Percentiles rank a stretch among this genome's conserved stretches.
These are phyloP conservation scores for Ceratocystis ficicola DNA, from an alignment of 2,329 filamentous ascomycete species.

Conservation along the genomic window DNA sequence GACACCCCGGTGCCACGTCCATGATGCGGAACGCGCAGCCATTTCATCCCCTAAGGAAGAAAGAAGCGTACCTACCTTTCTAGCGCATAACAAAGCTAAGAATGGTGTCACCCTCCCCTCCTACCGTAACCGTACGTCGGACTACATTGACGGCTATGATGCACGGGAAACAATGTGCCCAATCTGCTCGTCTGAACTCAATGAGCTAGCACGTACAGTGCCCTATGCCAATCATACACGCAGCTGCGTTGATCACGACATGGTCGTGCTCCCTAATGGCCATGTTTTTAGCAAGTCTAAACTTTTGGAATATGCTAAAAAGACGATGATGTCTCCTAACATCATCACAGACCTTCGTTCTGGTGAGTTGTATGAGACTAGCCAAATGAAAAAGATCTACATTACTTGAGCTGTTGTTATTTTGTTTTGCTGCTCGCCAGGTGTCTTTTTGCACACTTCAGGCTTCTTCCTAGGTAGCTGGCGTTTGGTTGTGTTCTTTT, in stretches of 20 bases:
- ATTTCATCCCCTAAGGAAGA: conserved; percentile 13
- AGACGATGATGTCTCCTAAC: conserved; percentile 55
- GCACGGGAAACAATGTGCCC: conserved; percentile 53
- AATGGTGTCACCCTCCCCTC: conserved; percentile 19
- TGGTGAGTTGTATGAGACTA: conserved; percentile 50
- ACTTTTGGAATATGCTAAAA: conserved; percentile 64
- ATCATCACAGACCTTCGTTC: conserved; percentile 69
- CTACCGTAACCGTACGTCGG: background rate
- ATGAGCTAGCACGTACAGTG: conserved; percentile 74
- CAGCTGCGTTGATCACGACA: conserved; percentile 79
- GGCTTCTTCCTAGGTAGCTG: background rate
- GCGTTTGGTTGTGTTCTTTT: background rate
- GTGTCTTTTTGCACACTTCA: background rate
- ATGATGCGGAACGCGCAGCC: background rate
- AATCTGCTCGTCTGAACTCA: conserved; percentile 91
- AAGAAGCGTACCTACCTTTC: background rate
- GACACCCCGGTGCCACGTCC: conserved; percentile 72
- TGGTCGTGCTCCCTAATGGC: conserved; percentile 76
- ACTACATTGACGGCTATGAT: conserved; percentile 13
- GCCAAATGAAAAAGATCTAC: conserved; percentile 71
- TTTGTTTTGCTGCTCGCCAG: background rate
- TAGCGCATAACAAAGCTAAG: conserved; percentile 11
- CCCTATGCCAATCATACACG: conserved; percentile 94
- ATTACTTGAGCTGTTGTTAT: conserved; percentile 49
- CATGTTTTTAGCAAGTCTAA: conserved; percentile 69